These are phyloP conservation scores for Ascocoryne sarcoides DNA, from an alignment of 2,329 filamentous ascomycete species.

Conservation along the genomic window DNA sequence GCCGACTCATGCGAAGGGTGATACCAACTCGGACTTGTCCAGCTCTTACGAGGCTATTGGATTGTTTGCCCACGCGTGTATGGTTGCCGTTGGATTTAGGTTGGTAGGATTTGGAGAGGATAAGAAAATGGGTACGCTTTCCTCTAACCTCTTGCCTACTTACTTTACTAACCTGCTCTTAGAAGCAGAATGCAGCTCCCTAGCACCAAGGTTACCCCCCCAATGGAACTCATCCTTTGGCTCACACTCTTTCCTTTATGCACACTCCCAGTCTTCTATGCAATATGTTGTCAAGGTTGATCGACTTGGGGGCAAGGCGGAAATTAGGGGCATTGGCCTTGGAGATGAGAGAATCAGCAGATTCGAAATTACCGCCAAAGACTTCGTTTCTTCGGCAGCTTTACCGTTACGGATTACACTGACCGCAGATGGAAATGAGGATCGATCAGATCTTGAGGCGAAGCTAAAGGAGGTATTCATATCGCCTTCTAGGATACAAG, in stretches of 20 bases:
- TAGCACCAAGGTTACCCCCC: slow-evolving; percentile 56
- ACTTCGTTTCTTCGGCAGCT: slow-evolving; percentile 58
- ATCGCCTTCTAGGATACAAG: slow-evolving; percentile 55
- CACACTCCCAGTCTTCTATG: slow-evolving; percentile 77
- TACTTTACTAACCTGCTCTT: slow-evolving; percentile 9
- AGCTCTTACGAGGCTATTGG: slow-evolving; percentile 75
- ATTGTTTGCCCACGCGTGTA: slow-evolving; percentile 74
- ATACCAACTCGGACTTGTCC: slow-evolving; percentile 54
- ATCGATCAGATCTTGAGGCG: slow-evolving; percentile 39
- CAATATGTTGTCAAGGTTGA: slow-evolving; percentile 75
- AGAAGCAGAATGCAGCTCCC: slow-evolving; percentile 48
- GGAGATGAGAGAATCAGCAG: slow-evolving; percentile 74
- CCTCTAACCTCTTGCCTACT: no score
- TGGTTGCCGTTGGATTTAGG: slow-evolving; percentile 71
- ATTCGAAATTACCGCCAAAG: slow-evolving; percentile 64
- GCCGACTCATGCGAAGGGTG: slow-evolving; percentile 42
- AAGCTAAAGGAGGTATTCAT: slow-evolving; percentile 61
- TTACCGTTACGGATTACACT: slow-evolving; percentile 49
- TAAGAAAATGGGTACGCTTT: slow-evolving; percentile 53
- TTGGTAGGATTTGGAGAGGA: slow-evolving; percentile 81
- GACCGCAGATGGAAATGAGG: slow-evolving; percentile 38
- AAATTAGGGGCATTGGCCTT: slow-evolving; percentile 69
- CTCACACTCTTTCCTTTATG: slow-evolving; percentile 77
- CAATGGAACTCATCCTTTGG: slow-evolving; percentile 72
- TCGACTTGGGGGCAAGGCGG: slow-evolving; percentile 73